Evolutionary conservation across 345 rosid genomes (phyloP), one percentile per base, ranked within the genome.

Genomic region (Geranium rotundifolium): DNA sequence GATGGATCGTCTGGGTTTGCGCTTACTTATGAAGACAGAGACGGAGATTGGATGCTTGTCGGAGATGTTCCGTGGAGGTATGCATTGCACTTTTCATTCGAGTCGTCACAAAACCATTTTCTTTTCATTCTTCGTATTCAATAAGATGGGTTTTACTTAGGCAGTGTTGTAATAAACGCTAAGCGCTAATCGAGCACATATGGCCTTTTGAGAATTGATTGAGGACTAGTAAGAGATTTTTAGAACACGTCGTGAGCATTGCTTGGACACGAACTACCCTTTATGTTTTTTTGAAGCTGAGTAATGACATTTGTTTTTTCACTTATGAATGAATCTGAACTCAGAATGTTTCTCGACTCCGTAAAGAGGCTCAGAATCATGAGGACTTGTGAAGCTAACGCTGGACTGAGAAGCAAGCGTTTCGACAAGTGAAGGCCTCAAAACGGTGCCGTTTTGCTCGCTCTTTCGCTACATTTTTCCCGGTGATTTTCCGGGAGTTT

Each of bases 1-100:
- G 84, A 84, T 72, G 91, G 85, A 30, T 85, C 88, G 63, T 85
- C 86, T 31, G 93, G 83, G 54, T 89, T 84, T 72, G 85, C 83
- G 69, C 81, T 89, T 54, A 82, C 95, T n/a, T 92, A 87, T n/a
- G 88, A 92, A 79, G 98, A 92, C 71, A 89, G 79, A 73, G 98
- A 92, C 0, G 98, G 97, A 60, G 98, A 92, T 77, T 34, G 41
- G 41, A 34, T 34, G 41, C 41, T 34, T 34, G 91, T 87, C 62
- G 98, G 98, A 29, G 98, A 92, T 77, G 93, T 89, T 57, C 98
- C 98, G 17, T 92, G 98, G 98, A 80, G 83, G 98, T 89, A 82
- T 54, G 77, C 74, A 62, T 62, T 23, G 27, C 27, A 23, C 27
- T 23, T 16, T 54, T 55, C 16, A 30, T 8, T 54, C 27, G 20